These are phyloP conservation scores for Penicillium salamii DNA, from an alignment of 495 filamentous ascomycete genomes.

Conservation along the genomic window DNA sequence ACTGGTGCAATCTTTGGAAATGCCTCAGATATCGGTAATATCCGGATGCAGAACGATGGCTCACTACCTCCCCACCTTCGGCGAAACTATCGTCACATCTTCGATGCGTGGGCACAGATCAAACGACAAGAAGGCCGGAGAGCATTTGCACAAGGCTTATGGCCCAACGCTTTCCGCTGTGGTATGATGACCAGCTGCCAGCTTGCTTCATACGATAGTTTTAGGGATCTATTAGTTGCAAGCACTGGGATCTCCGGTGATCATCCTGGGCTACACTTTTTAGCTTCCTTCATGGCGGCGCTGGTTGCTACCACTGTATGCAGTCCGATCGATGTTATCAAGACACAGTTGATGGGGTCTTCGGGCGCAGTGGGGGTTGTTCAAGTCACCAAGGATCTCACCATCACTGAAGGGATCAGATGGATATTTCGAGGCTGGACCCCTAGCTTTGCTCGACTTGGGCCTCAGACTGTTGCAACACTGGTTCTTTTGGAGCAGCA, in stretches of 20 bases:
- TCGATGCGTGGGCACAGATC: slow-evolving; percentile 82
- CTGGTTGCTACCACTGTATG: slow-evolving; percentile 89
- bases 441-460: slow-evolving; percentile 79
- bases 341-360: slow-evolving; percentile 74
- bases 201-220: slow-evolving; percentile 78
- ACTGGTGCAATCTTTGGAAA: slow-evolving; percentile 81
- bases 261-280: slow-evolving; percentile 70
- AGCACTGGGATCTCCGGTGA: slow-evolving; percentile 41
- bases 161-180: slow-evolving; percentile 78
- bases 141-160: slow-evolving; percentile 71
- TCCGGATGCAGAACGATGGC: slow-evolving; percentile 90
- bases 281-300: slow-evolving; percentile 71
- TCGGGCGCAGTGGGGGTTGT: slow-evolving; percentile 10
- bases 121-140: slow-evolving; percentile 63
- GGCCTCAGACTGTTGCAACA: slow-evolving; percentile 81
- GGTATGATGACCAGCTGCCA: slow-evolving; percentile 84
- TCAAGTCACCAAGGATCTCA: slow-evolving; percentile 13
- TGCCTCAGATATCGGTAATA: slow-evolving; percentile 84
- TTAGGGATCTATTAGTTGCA: slow-evolving; percentile 59
- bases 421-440: slow-evolving; percentile 94
- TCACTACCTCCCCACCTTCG: slow-evolving; percentile 63
- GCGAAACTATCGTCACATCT: slow-evolving; percentile 74
- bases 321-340: slow-evolving; percentile 86
- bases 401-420: slow-evolving; percentile 13
- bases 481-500: slow-evolving; percentile 86